These are phyloP conservation scores for Ceratocystis lukuohia DNA, from an alignment of 2,329 filamentous ascomycete genomes.

Conservation along the genomic window DNA sequence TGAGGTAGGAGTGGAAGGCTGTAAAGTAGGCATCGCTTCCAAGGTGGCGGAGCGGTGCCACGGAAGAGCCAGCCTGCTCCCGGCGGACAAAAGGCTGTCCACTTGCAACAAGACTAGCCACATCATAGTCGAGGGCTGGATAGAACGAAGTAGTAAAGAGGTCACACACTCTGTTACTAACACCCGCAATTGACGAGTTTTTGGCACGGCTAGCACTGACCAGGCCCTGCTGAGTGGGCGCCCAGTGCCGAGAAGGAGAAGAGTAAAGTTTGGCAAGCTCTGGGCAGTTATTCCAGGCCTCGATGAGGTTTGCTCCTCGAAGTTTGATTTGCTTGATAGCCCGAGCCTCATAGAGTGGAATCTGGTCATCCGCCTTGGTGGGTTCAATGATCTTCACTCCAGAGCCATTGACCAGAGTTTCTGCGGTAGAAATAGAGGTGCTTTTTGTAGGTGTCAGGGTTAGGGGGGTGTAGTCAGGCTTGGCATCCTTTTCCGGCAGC, in stretches of 20 bases:
- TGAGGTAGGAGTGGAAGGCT: conserved; percentile 4
- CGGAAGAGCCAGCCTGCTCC: background rate
- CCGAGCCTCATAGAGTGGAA: background rate
- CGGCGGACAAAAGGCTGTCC: background rate
- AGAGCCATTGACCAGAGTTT: background rate
- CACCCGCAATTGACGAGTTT: background rate
- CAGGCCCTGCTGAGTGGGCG: background rate
- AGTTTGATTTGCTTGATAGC: background rate
- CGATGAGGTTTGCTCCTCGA: background rate
- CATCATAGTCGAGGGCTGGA: background rate
- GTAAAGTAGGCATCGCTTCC: conserved; percentile 4
- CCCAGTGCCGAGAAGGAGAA: background rate
- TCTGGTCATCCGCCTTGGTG: background rate
- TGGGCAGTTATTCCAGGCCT: background rate
- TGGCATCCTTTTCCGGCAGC: background rate
- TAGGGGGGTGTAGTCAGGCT: background rate
- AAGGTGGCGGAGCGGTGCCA: background rate
- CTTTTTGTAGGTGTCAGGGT: background rate
- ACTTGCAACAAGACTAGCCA: background rate
- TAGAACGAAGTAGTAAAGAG: background rate
- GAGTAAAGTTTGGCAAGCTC: background rate
- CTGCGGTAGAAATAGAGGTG: background rate
- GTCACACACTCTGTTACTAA: background rate
- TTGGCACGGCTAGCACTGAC: background rate
- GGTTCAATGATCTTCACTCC: background rate